Conservation (phyloP, 371 early-diverging fungal genomes). For the Mucor irregularis region DNA sequence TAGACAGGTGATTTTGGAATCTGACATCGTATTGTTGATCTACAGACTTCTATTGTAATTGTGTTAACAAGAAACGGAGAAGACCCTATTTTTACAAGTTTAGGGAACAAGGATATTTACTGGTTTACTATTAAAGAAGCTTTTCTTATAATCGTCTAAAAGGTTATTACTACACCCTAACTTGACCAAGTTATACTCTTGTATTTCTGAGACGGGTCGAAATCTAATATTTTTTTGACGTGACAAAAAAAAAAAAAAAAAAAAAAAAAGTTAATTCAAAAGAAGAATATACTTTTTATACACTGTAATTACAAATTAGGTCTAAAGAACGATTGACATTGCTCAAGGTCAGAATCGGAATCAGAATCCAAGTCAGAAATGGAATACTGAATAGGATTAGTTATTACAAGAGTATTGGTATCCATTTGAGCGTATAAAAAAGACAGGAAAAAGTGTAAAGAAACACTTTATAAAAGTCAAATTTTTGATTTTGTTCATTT, state of each 20-base stretch:
- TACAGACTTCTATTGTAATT: background rate
- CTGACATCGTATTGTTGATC: background rate
- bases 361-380: conserved; percentile 25
- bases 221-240: background rate
- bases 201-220: conserved; percentile 1
- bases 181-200: conserved; percentile 2
- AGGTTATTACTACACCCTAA: conserved; percentile 12
- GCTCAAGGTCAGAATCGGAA: conserved; percentile 21
- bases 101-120: too few relatives aligned
- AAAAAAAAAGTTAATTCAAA: background rate
- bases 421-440: background rate
- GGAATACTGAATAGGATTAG: conserved; percentile 15
- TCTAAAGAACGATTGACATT: background rate
- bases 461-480: too few relatives aligned
- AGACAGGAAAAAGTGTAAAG: too few relatives aligned
- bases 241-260: background rate
- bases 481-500: too few relatives aligned
- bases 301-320: background rate
- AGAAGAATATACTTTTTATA: background rate
- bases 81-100: background rate
- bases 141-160: conserved; percentile 10
- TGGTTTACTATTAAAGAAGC: background rate
- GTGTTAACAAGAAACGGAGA: background rate
- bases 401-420: background rate
- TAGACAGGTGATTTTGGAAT: background rate